Conservation (phyloP, 1,284 basidiomycete genomes). For the Amylostereum areolatum region DNA sequence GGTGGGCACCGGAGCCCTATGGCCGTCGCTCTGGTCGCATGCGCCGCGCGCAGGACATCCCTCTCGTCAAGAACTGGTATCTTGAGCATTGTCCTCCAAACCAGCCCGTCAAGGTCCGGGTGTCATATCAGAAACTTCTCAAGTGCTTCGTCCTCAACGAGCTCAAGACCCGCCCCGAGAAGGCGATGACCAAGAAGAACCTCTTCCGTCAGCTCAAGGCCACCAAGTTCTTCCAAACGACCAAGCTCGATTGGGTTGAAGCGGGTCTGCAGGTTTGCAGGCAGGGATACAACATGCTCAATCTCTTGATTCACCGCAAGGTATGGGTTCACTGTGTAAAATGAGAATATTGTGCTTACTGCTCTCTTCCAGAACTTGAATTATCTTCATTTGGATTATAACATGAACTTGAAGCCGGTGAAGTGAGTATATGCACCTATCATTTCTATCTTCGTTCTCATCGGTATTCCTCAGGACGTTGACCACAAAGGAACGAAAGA, state of each 20-base stretch:
- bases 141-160: conserved; percentile 97
- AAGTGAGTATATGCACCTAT: conserved; percentile 45
- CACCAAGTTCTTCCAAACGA: conserved; percentile 99
- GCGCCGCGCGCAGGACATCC: conserved; percentile 91
- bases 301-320: conserved; percentile 98
- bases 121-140: conserved; percentile 98
- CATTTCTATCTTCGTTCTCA: neutral
- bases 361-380: conserved; percentile 72
- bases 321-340: conserved; percentile 28
- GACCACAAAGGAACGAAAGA: conserved; percentile 99
- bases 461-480: conserved; percentile 61
- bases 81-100: conserved; percentile 96
- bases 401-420: conserved; percentile 96
- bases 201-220: conserved; percentile 93
- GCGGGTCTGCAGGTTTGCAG: conserved; percentile 97
- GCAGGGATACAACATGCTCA: conserved; percentile 99
- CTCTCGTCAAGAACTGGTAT: conserved; percentile 97
- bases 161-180: conserved; percentile 83
- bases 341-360: conserved; percentile 3
- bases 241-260: conserved; percentile 98
- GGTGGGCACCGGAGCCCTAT: conserved; percentile 99
- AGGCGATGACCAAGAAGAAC: conserved; percentile 98
- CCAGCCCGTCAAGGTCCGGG: conserved; percentile 96
- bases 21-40: conserved; percentile 89
- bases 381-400: conserved; percentile 90